Base-by-base conservation (phyloP, 139 green algal genomes). In the Haematococcus lacustris region DNA sequence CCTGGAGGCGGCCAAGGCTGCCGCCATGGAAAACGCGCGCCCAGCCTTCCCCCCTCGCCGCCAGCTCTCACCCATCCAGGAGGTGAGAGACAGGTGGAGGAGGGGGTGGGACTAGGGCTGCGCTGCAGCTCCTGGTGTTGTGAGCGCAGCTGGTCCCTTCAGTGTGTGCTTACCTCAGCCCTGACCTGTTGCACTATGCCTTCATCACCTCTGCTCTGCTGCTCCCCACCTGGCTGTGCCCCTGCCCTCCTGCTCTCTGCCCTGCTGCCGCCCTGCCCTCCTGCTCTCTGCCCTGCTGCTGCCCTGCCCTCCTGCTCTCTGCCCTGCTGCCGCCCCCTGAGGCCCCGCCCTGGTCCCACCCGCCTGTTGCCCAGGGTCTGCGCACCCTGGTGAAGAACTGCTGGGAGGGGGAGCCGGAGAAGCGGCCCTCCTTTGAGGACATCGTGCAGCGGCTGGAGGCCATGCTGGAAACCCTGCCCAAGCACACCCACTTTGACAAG, bases 361-460 rank as follows among this genome's bases (percentile, higher is more conserved):
- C 65, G 68, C 78, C 82, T 62, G 67, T n/a, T n/a, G n/a, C n/a
- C n/a, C 81, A 85, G 71, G 62, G 59, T 1, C 73, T 91, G 66
- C 74, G 83, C 21, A 39, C 76, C 43, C 70, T 89, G 47, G 78
- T 91, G n/a, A 71, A 81, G 43, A 51, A 78, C 65, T 91, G 85
- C 82, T 91, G 87, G 87, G 66, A 75, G 2, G 47, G 51, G 2
- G 80, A 88, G 75, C 69, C 78, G 2, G 78, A 83, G 63, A 76
- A 79, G 64, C 83, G 83, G 66, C 83, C 83, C 38, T 65, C 75
- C 5, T 88, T 88, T 69, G 77, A 84, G 68, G 78, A 74, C 21
- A 66, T 74, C 23, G 57, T 74, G 28, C 2, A 2, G 4, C 23
- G 57, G 3, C 73, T 85, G 65, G 80, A 85, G 40, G 76, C 73